phyloP scores from a whole-genome alignment of 441 rosid species.

The Gossypium lobatum region DNA sequence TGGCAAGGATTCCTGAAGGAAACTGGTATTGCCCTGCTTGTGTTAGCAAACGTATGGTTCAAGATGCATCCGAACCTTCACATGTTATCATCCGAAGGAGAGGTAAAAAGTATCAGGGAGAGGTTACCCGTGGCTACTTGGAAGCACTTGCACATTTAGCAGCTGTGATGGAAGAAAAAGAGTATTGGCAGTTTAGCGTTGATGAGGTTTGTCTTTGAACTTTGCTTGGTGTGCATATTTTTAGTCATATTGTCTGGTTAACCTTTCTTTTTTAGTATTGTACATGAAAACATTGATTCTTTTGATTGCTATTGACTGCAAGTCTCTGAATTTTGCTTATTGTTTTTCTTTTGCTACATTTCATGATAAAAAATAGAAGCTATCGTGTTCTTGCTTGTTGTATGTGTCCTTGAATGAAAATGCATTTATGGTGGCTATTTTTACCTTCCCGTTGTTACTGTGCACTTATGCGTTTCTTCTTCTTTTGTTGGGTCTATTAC shows the following conservation, averaged over 20 bases:
- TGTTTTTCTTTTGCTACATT: background rate
- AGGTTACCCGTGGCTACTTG: conserved; percentile 57
- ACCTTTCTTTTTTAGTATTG: background rate
- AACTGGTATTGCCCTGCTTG: conserved; percentile 99
- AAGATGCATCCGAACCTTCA: conserved; percentile 40
- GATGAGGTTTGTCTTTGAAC: conserved; percentile 63
- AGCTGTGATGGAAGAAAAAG: conserved; percentile 69
- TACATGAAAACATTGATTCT: conserved; percentile 10
- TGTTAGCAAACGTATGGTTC: conserved; percentile 48
- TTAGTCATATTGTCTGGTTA: conserved; percentile 8
- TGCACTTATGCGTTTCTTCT: background rate
- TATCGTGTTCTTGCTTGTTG: conserved; percentile 11
- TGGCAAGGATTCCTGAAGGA: conserved; percentile 91
- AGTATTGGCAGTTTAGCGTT: conserved; percentile 71
- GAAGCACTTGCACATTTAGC: conserved; percentile 55
- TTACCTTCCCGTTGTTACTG: background rate
- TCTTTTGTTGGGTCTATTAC: background rate
- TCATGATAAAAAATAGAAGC: background rate
- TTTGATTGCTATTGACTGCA: conserved; percentile 4
- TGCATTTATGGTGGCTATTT: conserved; percentile 5
- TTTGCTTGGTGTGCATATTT: conserved; percentile 11
- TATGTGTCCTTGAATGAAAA: background rate
- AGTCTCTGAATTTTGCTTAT: background rate
- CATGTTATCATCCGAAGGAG: conserved; percentile 34
- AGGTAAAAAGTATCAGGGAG: conserved; percentile 66